These are phyloP conservation scores for Tilletiopsis washingtonensis DNA, from an alignment of 1,284 basidiomycete genomes.

Conservation along the genomic window DNA sequence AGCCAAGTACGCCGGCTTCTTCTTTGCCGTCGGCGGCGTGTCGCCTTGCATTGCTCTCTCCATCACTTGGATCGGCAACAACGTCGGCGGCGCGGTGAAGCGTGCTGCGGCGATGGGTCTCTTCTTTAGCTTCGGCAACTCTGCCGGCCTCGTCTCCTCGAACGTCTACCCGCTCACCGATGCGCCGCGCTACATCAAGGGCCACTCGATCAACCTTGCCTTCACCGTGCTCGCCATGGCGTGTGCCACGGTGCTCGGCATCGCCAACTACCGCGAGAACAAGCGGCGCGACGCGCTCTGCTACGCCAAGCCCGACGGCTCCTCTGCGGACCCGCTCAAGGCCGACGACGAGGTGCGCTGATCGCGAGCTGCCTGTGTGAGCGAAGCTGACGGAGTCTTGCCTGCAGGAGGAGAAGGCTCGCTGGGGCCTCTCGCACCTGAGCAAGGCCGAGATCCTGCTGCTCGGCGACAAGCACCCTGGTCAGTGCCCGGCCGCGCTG, in stretches of 20 bases:
- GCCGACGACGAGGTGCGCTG: slow-evolving; percentile 3
- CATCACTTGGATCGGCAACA: slow-evolving; percentile 51
- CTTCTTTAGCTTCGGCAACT: slow-evolving; percentile 51
- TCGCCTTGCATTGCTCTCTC: slow-evolving; percentile 47
- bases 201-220: slow-evolving; percentile 31
- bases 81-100: slow-evolving; percentile 44
- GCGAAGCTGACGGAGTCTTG: too few relatives aligned
- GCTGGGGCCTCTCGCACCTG: neutral
- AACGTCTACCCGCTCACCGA: slow-evolving; percentile 48
- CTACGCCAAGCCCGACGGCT: slow-evolving; percentile 27
- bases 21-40: slow-evolving; percentile 47
- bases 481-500: too few relatives aligned
- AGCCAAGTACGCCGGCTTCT: slow-evolving; percentile 50
- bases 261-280: slow-evolving; percentile 63
- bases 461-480: neutral
- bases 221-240: slow-evolving; percentile 28
- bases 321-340: slow-evolving; percentile 1
- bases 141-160: slow-evolving; percentile 50
- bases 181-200: slow-evolving; percentile 13
- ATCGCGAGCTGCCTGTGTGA: too few relatives aligned
- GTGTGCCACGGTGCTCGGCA: slow-evolving; percentile 10
- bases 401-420: neutral
- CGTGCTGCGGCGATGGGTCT: slow-evolving; percentile 51
- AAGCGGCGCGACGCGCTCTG: slow-evolving; percentile 80
- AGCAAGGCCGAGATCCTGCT: neutral